Conservation (phyloP, 805 yeast genomes). For the Ogataea trehalophila region DNA sequence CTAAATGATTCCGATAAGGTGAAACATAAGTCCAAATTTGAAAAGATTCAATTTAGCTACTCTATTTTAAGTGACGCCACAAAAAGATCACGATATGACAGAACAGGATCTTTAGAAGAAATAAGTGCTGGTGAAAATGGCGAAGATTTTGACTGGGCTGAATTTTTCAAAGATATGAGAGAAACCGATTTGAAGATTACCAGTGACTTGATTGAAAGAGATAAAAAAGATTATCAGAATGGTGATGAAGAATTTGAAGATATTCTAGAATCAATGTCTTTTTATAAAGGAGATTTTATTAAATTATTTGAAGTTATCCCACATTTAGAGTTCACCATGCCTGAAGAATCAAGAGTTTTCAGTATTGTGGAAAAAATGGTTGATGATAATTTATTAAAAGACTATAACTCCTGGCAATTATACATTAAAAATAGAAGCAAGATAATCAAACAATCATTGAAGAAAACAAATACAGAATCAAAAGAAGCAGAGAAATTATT, state of each 20-base stretch:
- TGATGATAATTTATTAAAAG: conserved; percentile 29
- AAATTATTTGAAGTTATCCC: conserved; percentile 70
- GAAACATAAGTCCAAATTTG: conserved; percentile 42
- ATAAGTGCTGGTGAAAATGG: conserved; percentile 30
- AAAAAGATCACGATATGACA: conserved; percentile 56
- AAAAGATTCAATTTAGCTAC: conserved; percentile 71
- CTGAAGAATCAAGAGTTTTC: conserved; percentile 59
- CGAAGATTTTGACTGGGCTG: conserved; percentile 51
- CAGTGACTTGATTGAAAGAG: conserved; percentile 65
- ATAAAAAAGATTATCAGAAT: conserved; percentile 56
- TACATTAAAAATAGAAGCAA: conserved; percentile 47
- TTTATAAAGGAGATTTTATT: conserved; percentile 57
- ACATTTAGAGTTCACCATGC: conserved; percentile 59
- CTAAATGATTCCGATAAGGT: conserved; percentile 29
- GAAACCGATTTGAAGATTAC: conserved; percentile 42
- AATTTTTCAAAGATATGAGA: conserved; percentile 43
- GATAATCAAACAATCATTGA: conserved; percentile 43
- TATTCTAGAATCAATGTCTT: conserved; percentile 52
- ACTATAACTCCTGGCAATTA: conserved; percentile 29
- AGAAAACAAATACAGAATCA: conserved; percentile 57
- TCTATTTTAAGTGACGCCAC: conserved; percentile 56
- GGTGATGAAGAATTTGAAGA: conserved; percentile 59
- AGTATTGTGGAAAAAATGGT: conserved; percentile 44
- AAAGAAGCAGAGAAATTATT: conserved; percentile 52
- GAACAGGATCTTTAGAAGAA: conserved; percentile 60